These are phyloP conservation scores for Dissoconium aciculare DNA, from an alignment of 2,329 filamentous ascomycete species.

Conservation along the genomic window DNA sequence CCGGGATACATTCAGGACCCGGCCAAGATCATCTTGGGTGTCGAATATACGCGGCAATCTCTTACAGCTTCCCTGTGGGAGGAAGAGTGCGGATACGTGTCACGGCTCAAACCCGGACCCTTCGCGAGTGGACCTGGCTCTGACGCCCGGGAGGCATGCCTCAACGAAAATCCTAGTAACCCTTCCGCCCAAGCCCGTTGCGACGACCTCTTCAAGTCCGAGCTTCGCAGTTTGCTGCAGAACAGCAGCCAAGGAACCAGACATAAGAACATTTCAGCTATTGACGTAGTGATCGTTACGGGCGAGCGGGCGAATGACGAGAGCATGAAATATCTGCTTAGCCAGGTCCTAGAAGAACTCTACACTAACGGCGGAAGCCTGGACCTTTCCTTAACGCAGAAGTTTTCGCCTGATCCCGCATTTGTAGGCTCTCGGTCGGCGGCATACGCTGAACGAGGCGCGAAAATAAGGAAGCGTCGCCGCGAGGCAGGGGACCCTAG, in stretches of 20 bases:
- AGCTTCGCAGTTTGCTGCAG: too few species aligned
- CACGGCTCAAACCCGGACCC: too few species aligned
- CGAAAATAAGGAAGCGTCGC: too few species aligned
- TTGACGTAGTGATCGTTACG: background rate
- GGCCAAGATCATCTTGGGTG: background rate
- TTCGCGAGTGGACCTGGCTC: background rate
- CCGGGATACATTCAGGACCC: too few species aligned
- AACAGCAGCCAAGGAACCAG: too few species aligned
- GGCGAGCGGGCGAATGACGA: background rate
- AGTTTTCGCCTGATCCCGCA: background rate
- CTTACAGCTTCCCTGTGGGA: background rate
- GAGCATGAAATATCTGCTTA: background rate
- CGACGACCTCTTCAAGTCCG: too few species aligned
- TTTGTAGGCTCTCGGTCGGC: background rate
- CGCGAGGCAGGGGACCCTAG: too few species aligned
- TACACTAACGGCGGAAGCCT: background rate
- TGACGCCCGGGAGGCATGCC: too few species aligned
- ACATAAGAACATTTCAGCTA: too few species aligned
- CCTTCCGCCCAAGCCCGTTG: too few species aligned
- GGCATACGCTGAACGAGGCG: background rate
- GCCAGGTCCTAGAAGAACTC: background rate
- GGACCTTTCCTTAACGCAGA: background rate
- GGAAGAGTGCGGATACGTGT: constrained; percentile 1
- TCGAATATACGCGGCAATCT: background rate
- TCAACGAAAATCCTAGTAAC: too few species aligned